These are phyloP conservation scores for Tricholoma matsutake DNA, from an alignment of 768 basidiomycete species.

Conservation along the genomic window DNA sequence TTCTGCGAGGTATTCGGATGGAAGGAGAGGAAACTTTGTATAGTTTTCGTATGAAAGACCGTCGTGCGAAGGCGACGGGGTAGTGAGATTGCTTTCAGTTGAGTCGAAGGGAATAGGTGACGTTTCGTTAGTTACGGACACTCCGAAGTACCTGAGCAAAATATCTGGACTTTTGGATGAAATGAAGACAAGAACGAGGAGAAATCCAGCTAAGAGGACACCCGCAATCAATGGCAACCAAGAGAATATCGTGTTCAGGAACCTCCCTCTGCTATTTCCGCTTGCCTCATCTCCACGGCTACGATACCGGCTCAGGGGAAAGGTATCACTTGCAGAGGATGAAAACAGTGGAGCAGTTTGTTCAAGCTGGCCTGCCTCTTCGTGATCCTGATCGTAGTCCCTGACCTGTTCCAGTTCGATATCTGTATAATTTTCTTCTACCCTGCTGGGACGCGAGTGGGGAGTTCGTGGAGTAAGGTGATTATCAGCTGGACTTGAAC, in stretches of 20 bases:
- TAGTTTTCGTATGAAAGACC: slow-evolving; percentile 54
- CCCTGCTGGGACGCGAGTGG: slow-evolving; percentile 55
- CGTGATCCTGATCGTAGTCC: slow-evolving; percentile 35
- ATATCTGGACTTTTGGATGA: slow-evolving; percentile 49
- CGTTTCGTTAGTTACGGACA: slow-evolving; percentile 13
- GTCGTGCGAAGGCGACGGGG: slow-evolving; percentile 5
- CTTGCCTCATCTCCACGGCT: slow-evolving; percentile 38
- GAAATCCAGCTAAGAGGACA: slow-evolving; percentile 37
- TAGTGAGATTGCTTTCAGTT: slow-evolving; percentile 11
- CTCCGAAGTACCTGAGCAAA: slow-evolving; percentile 44
- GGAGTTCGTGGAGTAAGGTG: slow-evolving; percentile 59
- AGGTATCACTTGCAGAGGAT: slow-evolving; percentile 40
- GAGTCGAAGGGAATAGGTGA: slow-evolving; percentile 11
- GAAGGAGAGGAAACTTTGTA: slow-evolving; percentile 55
- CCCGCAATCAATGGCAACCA: slow-evolving; percentile 46
- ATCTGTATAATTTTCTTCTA: slow-evolving; percentile 51
- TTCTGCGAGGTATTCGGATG: slow-evolving; percentile 52
- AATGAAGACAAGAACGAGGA: slow-evolving; percentile 46
- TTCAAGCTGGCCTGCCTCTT: slow-evolving; percentile 31
- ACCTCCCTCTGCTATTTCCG: slow-evolving; percentile 17
- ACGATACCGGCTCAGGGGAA: slow-evolving; percentile 37
- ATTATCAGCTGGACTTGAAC: slow-evolving; percentile 30
- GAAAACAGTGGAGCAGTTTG: slow-evolving; percentile 46
- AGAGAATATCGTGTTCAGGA: slow-evolving; percentile 22
- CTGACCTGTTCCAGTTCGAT: slow-evolving; percentile 42